Evolutionary conservation across 2,329 filamentous ascomycete genomes (phyloP), one percentile per base, ranked within the genome.

Genomic region (Xylariomycetidae sp.): DNA sequence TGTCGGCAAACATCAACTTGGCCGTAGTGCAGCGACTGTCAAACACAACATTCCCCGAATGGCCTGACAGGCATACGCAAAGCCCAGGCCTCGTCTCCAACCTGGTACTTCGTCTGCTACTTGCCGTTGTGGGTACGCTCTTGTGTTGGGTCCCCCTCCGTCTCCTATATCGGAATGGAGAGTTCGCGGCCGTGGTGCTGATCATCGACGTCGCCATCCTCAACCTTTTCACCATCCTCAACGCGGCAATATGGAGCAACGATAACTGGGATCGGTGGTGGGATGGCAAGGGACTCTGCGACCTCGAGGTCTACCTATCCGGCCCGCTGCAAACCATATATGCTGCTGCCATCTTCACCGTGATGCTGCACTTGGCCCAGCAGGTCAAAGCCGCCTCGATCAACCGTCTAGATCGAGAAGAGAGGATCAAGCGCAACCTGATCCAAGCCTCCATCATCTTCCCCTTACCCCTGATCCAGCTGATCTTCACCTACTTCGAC

Each of bases 381-480:
- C 70, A 72, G 45, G 63, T 78, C 33, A 63, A 61, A 19, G 49
- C 71, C 17, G 43, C 63, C 32, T 57, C 68, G 3, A 64, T 60
- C 16, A 56, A 57, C 30, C 56, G 58, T 5, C 53, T 67, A 5
- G 62, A 59, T 2, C 42, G 50, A 13, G 44, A 39, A 4, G 71
- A 76, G 55, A 61, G 54, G 36, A 57, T 57, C 10, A 55, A 57
- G 1, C 60, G 64, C 15, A 64, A 62, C 32, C 36, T 70, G 7
- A 37, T 65, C 5, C 72, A 78, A 43, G 64, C 65, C 4, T 55
- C 71, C 39, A 64, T 76, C 57, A 71, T 79, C 40, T 74, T 78
- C 33, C 63, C 70, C 1, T 37, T 72, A 4, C 72, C 73, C 0
- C 7, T 72, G 10, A 19, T 76, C 22, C 68, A 76, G 54, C 35